A percentile compares a stretch with the other conserved stretches of the same genome.
These are phyloP conservation scores for Rhizopus sp. DNA, from an alignment of 371 early-diverging fungal species.

Conservation along the genomic window DNA sequence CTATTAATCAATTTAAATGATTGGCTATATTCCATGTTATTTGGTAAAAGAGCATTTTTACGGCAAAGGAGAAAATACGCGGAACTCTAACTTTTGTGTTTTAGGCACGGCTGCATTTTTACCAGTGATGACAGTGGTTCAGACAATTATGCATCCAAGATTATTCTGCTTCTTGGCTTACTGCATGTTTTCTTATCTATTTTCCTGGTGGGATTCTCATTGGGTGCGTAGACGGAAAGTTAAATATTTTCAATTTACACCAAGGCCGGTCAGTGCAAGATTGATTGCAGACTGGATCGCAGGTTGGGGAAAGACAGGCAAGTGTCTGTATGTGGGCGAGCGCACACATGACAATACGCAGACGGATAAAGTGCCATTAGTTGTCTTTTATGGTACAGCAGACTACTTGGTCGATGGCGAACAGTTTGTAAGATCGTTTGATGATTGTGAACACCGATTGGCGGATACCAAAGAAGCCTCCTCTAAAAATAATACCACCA, in stretches of 20 bases:
- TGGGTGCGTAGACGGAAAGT: slow-evolving; percentile 53
- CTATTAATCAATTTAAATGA: slow-evolving; percentile 31
- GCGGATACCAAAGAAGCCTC: background rate
- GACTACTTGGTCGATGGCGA: slow-evolving; percentile 58
- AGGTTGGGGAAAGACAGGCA: slow-evolving; percentile 52
- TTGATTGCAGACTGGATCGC: slow-evolving; percentile 54
- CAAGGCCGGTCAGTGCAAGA: slow-evolving; percentile 50
- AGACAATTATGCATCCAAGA: slow-evolving; percentile 24
- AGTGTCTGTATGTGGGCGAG: slow-evolving; percentile 32
- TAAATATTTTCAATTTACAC: slow-evolving; percentile 63
- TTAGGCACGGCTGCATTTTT: slow-evolving; percentile 48
- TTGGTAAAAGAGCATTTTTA: slow-evolving; percentile 27
- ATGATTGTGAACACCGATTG: slow-evolving; percentile 20
- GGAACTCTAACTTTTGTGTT: slow-evolving; percentile 2
- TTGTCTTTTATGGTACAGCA: slow-evolving; percentile 53
- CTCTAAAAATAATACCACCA: background rate
- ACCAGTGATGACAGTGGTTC: slow-evolving; percentile 51
- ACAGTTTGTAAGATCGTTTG: slow-evolving; percentile 40
- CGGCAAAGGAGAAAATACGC: background rate
- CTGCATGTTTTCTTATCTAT: slow-evolving; percentile 60
- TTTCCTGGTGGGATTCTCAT: slow-evolving; percentile 61
- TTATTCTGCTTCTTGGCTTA: slow-evolving; percentile 45
- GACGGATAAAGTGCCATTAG: slow-evolving; percentile 35
- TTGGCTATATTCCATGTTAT: slow-evolving; percentile 28
- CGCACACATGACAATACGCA: background rate